Conservation (phyloP, 495 filamentous ascomycete genomes). For the Neurospora cerealis region DNA sequence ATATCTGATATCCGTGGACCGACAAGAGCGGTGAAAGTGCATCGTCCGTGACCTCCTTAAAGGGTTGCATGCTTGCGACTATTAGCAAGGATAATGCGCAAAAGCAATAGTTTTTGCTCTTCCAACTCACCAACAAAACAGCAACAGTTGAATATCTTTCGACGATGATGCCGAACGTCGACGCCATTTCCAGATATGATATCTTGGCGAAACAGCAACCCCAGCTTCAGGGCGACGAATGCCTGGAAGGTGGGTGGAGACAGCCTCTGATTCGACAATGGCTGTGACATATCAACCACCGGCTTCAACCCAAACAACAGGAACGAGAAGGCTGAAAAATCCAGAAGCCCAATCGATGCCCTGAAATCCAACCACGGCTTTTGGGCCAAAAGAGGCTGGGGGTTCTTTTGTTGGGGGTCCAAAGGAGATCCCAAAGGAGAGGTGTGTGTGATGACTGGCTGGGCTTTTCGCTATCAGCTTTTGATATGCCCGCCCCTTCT, state of each 20-base stretch:
- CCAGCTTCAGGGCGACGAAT: not conserved
- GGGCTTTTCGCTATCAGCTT: not conserved
- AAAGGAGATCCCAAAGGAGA: slow-evolving; percentile 2
- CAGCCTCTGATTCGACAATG: slow-evolving; percentile 30
- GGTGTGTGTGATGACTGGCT: slow-evolving; percentile 11
- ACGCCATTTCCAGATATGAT: not conserved
- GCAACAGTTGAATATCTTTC: not conserved
- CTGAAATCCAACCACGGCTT: slow-evolving; percentile 4
- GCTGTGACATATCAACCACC: slow-evolving; percentile 23
- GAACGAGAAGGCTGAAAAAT: slow-evolving; percentile 24
- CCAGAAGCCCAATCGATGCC: not conserved
- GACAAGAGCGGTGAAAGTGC: slow-evolving; percentile 19
- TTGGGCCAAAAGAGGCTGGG: slow-evolving; percentile 16
- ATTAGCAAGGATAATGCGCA: not conserved
- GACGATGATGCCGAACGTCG: not conserved
- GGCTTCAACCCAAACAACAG: slow-evolving; percentile 14
- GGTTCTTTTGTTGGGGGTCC: not conserved
- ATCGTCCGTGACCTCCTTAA: not conserved
- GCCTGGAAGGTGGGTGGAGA: slow-evolving; percentile 19
- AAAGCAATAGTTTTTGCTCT: not conserved
- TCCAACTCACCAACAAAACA: not conserved
- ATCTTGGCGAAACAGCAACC: not conserved
- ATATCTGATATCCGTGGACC: slow-evolving; percentile 1
- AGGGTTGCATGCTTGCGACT: not conserved
- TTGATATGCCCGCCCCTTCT: not conserved